phyloP scores from a whole-genome alignment of 2,329 filamentous ascomycete genomes.

The Aspergillus sp. region DNA sequence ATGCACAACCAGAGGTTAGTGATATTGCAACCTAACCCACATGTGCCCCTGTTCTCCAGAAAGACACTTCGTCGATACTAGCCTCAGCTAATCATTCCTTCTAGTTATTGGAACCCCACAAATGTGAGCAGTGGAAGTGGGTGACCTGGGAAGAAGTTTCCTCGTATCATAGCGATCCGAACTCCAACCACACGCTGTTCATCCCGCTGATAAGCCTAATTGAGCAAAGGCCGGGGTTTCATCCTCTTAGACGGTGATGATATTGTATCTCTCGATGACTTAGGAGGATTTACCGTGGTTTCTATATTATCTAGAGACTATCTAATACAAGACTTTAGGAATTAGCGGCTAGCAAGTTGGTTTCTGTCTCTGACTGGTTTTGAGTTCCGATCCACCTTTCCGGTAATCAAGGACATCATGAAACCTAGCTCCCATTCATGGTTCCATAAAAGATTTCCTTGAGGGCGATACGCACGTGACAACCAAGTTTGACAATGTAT shows the following conservation, averaged over 20 bases:
- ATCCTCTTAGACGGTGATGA: not conserved
- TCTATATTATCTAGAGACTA: no score
- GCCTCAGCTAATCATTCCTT: not conserved
- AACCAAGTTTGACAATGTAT: no score
- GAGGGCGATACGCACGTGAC: no score
- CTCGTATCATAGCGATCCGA: not conserved
- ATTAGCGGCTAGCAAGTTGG: no score
- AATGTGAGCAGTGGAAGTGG: constrained; percentile 60
- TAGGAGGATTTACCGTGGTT: no score
- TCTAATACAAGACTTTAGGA: rapidly evolving
- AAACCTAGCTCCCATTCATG: no score
- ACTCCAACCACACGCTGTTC: constrained; percentile 13
- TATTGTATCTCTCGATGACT: no score
- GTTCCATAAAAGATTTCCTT: no score
- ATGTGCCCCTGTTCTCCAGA: not conserved
- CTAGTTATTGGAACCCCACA: constrained; percentile 50
- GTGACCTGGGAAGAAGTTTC: constrained; percentile 51
- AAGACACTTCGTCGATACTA: no score
- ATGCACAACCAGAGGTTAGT: constrained; percentile 57
- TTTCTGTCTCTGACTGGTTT: no score
- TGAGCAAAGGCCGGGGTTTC: constrained; percentile 11
- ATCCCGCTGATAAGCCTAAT: constrained; percentile 18
- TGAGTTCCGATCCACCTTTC: no score
- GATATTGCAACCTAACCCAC: not conserved
- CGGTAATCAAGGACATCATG: no score